Evolutionary conservation across 2,329 filamentous ascomycete genomes (phyloP).

Genomic region (Allantophomopsis lycopodina): DNA sequence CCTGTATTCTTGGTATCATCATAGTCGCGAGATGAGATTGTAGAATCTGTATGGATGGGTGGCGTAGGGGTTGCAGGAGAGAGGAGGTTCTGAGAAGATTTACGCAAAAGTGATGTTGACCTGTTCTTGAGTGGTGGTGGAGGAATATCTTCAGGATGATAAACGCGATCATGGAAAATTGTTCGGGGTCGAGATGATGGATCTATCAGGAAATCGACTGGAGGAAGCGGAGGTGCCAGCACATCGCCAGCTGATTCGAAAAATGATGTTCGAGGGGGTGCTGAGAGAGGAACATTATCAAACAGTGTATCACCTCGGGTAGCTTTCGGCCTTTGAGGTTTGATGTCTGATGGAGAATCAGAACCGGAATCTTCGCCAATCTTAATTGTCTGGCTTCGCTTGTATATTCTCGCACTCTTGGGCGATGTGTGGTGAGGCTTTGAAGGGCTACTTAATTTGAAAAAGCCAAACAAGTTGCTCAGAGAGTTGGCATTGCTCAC

Average conservation of each 20-base stretch:
- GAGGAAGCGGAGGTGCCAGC: constrained; percentile 77
- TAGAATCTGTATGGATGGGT: constrained; percentile 27
- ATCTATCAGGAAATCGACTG: constrained; percentile 69
- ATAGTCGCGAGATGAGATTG: constrained; percentile 30
- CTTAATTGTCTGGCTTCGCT: constrained; percentile 62
- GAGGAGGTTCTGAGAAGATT: constrained; percentile 9
- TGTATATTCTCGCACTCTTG: constrained; percentile 59
- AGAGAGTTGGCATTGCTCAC: not conserved
- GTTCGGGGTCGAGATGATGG: constrained; percentile 70
- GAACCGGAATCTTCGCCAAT: constrained; percentile 20
- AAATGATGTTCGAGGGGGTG: constrained; percentile 81
- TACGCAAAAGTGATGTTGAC: constrained; percentile 15
- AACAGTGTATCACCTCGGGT: constrained; percentile 21
- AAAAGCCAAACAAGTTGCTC: constrained; percentile 38
- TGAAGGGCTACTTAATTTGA: constrained; percentile 42
- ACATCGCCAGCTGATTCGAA: constrained; percentile 92
- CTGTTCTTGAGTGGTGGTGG: constrained; percentile 55
- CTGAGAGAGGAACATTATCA: constrained; percentile 34
- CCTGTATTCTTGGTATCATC: constrained; percentile 34
- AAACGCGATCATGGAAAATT: constrained; percentile 94
- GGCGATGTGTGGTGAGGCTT: constrained; percentile 35
- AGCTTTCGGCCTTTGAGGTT: constrained; percentile 19
- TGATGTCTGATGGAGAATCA: constrained; percentile 8
- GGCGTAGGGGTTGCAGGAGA: constrained; percentile 12
- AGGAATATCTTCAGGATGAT: constrained; percentile 87